Conservation (phyloP, 2,329 filamentous ascomycete species). For the Cytospora mali region DNA sequence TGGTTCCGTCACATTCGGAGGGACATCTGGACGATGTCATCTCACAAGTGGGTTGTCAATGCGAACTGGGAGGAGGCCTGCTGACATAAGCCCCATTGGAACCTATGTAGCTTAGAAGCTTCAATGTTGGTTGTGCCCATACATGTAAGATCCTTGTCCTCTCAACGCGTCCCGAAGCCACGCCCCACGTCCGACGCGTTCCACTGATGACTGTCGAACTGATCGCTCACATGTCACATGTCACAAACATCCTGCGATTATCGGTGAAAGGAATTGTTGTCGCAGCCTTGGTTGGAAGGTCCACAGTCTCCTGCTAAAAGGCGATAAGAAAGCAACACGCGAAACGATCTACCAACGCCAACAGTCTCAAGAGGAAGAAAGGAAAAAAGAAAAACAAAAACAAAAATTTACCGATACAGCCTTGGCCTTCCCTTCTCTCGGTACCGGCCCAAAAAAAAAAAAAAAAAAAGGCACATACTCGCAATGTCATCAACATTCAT, state of each 20-base stretch:
- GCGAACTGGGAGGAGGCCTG: no score
- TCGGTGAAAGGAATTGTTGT: background rate
- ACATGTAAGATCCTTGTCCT: background rate
- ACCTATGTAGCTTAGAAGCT: background rate
- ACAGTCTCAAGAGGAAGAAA: background rate
- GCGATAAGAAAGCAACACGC: background rate
- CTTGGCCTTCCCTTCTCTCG: no score
- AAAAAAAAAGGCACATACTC: no score
- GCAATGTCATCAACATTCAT: background rate
- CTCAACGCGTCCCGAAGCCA: background rate
- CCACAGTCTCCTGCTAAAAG: background rate
- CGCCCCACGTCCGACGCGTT: background rate
- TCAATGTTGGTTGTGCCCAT: no score
- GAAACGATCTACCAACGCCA: background rate
- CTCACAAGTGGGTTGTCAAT: background rate
- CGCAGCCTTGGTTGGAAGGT: background rate
- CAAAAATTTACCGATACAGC: background rate
- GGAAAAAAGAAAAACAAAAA: background rate
- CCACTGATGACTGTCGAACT: background rate
- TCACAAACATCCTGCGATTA: background rate
- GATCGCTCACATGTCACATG: constrained; percentile 1
- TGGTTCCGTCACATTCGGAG: background rate
- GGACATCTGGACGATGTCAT: no score
- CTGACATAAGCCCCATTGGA: background rate
- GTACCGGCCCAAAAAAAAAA: no score